These are phyloP conservation scores for Leccinum subtestaceum DNA, from an alignment of 768 basidiomycete genomes.

Conservation along the genomic window DNA sequence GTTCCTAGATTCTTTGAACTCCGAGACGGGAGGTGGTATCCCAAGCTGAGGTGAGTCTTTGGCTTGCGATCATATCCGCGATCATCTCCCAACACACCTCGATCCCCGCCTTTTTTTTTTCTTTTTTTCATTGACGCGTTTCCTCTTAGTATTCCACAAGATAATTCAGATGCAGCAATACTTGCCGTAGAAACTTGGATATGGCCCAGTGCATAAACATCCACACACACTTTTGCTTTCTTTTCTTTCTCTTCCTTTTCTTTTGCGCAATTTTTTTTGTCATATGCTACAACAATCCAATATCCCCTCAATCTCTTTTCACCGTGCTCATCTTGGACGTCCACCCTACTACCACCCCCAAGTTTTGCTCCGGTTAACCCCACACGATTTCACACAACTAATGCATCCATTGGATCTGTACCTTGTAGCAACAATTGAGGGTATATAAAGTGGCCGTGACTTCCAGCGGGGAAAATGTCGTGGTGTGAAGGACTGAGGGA, in stretches of 20 bases:
- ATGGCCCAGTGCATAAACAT: conserved; percentile 40
- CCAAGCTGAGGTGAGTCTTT: conserved; percentile 65
- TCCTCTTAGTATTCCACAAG: conserved; percentile 56
- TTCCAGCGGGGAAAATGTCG: conserved; percentile 17
- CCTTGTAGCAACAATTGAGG: conserved; percentile 40
- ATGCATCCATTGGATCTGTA: conserved; percentile 38
- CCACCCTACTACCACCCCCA: background rate
- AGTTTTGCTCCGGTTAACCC: conserved; percentile 13
- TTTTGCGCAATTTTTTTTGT: background rate
- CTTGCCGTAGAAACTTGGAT: conserved; percentile 77
- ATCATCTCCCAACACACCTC: background rate
- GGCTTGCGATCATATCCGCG: too few species aligned
- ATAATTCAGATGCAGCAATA: conserved; percentile 64
- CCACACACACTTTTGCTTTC: background rate
- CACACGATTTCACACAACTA: conserved; percentile 28
- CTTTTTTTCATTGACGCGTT: background rate
- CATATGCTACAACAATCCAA: conserved; percentile 14
- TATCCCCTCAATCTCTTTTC: conserved; percentile 15
- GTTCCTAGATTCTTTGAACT: conserved; percentile 80
- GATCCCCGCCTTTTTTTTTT: background rate
- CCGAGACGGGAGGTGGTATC: conserved; percentile 76
- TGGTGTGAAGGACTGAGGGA: background rate
- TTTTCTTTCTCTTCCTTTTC: background rate
- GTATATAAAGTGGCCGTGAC: conserved; percentile 33
- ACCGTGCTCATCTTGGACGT: background rate